Percentiles rank a stretch among this genome's conserved stretches.
These are phyloP conservation scores for Torrubiella hemipterigena DNA, from an alignment of 2,329 filamentous ascomycete species.

Conservation along the genomic window DNA sequence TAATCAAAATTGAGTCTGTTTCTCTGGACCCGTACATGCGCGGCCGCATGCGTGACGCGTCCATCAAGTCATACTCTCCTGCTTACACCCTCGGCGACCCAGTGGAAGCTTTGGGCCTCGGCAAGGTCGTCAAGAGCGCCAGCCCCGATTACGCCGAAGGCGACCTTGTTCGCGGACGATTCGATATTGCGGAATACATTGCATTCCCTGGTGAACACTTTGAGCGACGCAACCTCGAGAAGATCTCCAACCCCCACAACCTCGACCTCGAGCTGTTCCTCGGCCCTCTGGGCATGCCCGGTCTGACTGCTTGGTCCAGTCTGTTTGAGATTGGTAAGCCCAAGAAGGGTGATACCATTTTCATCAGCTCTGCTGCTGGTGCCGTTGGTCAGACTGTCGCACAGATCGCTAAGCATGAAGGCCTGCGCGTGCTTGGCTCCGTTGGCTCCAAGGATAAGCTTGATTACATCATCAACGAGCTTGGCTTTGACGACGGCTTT, in stretches of 20 bases:
- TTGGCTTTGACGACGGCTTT: conserved; percentile 52
- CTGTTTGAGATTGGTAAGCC: conserved; percentile 53
- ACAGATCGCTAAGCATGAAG: conserved; percentile 72
- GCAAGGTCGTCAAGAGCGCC: conserved; percentile 61
- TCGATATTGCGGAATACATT: conserved; percentile 62
- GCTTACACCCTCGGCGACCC: conserved; percentile 47
- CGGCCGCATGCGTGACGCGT: conserved; percentile 58
- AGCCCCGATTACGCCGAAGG: conserved; percentile 49
- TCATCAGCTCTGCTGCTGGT: conserved; percentile 67
- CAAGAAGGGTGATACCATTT: conserved; percentile 61
- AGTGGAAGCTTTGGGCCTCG: conserved; percentile 51
- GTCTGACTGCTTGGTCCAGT: conserved; percentile 59
- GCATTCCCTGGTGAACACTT: conserved; percentile 36
- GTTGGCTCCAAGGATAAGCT: conserved; percentile 73
- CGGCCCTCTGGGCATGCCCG: conserved; percentile 52
- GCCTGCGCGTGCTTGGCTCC: conserved; percentile 66
- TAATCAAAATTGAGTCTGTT: conserved; percentile 60
- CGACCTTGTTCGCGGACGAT: conserved; percentile 47
- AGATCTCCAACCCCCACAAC: conserved; percentile 58
- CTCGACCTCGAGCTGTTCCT: conserved; percentile 58
- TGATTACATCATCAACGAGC: conserved; percentile 44
- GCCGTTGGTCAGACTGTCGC: conserved; percentile 77
- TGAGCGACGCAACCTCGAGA: conserved; percentile 28
- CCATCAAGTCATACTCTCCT: conserved; percentile 45
- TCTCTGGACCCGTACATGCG: conserved; percentile 82